Conservation (phyloP, 1,139 yeast species). For the Blastobotrys aristatus region DNA sequence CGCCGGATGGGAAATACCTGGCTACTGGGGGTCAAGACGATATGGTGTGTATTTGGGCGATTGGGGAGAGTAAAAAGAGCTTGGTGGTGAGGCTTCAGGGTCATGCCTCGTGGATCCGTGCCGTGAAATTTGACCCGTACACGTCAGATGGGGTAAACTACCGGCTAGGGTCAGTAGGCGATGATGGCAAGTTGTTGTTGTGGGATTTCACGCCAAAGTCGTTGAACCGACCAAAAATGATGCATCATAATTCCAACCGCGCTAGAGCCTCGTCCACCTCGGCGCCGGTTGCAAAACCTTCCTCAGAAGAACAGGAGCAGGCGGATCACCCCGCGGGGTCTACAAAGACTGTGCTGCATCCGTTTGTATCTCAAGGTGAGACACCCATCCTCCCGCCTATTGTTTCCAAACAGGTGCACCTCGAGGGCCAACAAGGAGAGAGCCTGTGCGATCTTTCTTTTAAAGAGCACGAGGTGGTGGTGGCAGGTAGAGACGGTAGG, state of each 20-base stretch:
- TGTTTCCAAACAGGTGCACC: constrained; percentile 24
- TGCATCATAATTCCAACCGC: constrained; percentile 9
- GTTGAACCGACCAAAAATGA: constrained; percentile 34
- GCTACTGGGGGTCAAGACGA: constrained; percentile 48
- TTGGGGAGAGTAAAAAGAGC: constrained; percentile 19
- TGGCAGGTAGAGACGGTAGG: constrained; percentile 31
- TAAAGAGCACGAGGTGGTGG: constrained; percentile 24
- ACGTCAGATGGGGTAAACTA: constrained; percentile 39
- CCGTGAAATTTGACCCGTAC: constrained; percentile 44
- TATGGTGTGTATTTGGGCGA: constrained; percentile 35
- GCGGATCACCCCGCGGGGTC: background rate
- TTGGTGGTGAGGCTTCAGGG: constrained; percentile 50
- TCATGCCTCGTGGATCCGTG: constrained; percentile 59
- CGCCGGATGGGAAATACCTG: constrained; percentile 62
- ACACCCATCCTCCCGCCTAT: constrained; percentile 30
- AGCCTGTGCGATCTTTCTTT: constrained; percentile 30
- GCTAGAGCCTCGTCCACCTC: constrained; percentile 4
- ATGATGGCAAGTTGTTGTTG: constrained; percentile 59
- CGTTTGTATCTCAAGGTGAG: constrained; percentile 27
- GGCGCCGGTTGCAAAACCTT: background rate
- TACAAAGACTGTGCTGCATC: constrained; percentile 21
- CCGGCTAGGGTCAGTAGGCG: constrained; percentile 62
- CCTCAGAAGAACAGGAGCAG: background rate
- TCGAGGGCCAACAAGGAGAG: constrained; percentile 25
- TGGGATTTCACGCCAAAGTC: constrained; percentile 74